These are phyloP conservation scores for Mucor piriformis DNA, from an alignment of 371 early-diverging fungal species.

Conservation along the genomic window DNA sequence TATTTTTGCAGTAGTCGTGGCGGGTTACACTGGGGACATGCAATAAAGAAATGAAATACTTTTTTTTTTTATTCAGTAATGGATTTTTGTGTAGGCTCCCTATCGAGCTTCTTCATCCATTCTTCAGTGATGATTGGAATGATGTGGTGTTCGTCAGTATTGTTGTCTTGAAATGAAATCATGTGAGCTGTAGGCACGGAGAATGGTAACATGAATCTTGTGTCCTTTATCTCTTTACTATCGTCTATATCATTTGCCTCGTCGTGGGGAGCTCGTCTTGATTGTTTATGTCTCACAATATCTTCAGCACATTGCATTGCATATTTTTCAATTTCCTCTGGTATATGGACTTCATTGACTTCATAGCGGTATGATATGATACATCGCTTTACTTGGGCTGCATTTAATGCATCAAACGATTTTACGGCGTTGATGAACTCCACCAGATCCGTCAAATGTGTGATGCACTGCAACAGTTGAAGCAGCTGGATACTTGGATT, in stretches of 20 bases:
- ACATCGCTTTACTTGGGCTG: slow-evolving; percentile 73
- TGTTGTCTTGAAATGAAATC: slow-evolving; percentile 12
- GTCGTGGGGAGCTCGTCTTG: slow-evolving; percentile 6
- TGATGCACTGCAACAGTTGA: slow-evolving; percentile 81
- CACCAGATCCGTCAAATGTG: slow-evolving; percentile 65
- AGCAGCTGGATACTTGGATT: slow-evolving; percentile 75
- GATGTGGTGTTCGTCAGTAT: slow-evolving; percentile 8
- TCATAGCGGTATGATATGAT: slow-evolving; percentile 86
- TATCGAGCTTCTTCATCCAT: slow-evolving; percentile 47
- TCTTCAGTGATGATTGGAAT: slow-evolving; percentile 44
- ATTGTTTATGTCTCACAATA: slow-evolving; percentile 52
- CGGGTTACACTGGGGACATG: too few species aligned
- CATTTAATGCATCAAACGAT: slow-evolving; percentile 65
- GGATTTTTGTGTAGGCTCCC: too few species aligned
- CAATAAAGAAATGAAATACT: too few species aligned
- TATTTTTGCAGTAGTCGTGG: too few species aligned
- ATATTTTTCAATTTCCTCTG: slow-evolving; percentile 74
- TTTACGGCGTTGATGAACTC: slow-evolving; percentile 74
- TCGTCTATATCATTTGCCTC: slow-evolving; percentile 46
- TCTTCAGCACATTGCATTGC: slow-evolving; percentile 70
- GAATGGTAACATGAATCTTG: slow-evolving; percentile 58
- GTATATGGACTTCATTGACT: slow-evolving; percentile 73
- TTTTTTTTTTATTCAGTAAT: too few species aligned
- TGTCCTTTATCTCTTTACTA: slow-evolving; percentile 51
- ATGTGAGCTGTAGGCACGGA: slow-evolving; percentile 54